Percentiles rank a stretch among this genome's conserved stretches.
Evolutionary conservation across 1,284 basidiomycete species (phyloP).

Genomic region (Ustilago xerochloae): DNA sequence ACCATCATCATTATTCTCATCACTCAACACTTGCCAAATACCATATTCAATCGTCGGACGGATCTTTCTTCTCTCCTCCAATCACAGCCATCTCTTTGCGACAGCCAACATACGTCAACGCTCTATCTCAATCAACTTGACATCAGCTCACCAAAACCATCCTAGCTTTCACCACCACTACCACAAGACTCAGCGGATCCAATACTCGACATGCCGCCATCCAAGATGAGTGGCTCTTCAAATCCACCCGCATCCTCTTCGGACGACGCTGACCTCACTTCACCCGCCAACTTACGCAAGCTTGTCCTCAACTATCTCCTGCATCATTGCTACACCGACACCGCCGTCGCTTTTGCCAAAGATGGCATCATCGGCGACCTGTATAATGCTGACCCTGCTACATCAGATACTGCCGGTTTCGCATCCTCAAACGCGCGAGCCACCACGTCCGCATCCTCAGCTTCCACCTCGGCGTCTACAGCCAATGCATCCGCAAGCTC

Average conservation of each 20-base stretch:
- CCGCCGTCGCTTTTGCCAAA: constrained; percentile 77
- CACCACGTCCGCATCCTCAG: neutral
- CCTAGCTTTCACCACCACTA: no score
- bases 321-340: constrained; percentile 78
- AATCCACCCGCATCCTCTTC: constrained; percentile 17
- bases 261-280: constrained; percentile 46
- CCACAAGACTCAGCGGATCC: neutral
- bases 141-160: neutral
- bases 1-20: neutral
- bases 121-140: neutral
- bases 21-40: no score
- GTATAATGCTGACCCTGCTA: constrained; percentile 10
- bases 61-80: no score
- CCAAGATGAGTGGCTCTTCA: constrained; percentile 16
- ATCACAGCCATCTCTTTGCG: no score
- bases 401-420: constrained; percentile 7
- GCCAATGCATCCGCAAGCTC: neutral
- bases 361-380: constrained; percentile 71
- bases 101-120: no score
- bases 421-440: constrained; percentile 4
- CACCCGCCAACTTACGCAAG: constrained; percentile 68
- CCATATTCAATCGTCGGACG: no score
- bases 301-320: constrained; percentile 83
- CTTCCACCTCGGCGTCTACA: constrained; percentile 10
- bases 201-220: constrained; percentile 25